Percentiles rank a stretch among this genome's conserved stretches.
Evolutionary conservation across 768 basidiomycete genomes (phyloP).

Genomic region (Termitomyces sp.): DNA sequence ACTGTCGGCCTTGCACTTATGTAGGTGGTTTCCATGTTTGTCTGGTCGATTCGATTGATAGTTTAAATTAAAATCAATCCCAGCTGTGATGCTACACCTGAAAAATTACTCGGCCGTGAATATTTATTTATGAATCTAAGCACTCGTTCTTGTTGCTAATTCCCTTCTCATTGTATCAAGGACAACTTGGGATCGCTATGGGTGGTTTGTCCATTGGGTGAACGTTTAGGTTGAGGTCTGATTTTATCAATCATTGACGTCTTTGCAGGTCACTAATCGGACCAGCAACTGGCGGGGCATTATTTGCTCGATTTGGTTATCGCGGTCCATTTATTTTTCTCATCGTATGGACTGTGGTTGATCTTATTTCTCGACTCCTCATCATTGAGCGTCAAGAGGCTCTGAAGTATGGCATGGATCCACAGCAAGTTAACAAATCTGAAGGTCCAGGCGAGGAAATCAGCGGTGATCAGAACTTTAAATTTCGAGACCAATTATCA

Average conservation of each 20-base stretch:
- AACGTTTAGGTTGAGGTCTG: neutral
- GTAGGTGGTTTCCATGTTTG: slow-evolving; percentile 22
- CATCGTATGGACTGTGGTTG: slow-evolving; percentile 38
- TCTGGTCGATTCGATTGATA: too few relatives aligned
- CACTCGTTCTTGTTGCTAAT: neutral
- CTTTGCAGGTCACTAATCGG: slow-evolving; percentile 42
- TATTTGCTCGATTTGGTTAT: slow-evolving; percentile 52
- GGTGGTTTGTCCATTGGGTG: slow-evolving; percentile 52
- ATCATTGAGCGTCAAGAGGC: slow-evolving; percentile 54
- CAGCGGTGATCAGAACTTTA: neutral
- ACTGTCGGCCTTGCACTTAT: slow-evolving; percentile 57
- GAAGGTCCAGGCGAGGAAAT: neutral
- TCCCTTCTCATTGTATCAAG: slow-evolving; percentile 18
- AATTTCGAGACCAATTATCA: neutral
- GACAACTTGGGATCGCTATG: slow-evolving; percentile 60
- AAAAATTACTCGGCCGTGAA: slow-evolving; percentile 43
- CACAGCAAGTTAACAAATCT: slow-evolving; percentile 13
- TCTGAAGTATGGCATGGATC: slow-evolving; percentile 40
- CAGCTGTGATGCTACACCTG: slow-evolving; percentile 54
- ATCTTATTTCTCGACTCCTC: slow-evolving; percentile 47
- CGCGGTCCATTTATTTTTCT: slow-evolving; percentile 56
- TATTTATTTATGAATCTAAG: neutral
- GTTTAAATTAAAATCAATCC: neutral
- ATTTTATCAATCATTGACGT: slow-evolving; percentile 2
- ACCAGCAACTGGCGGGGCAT: slow-evolving; percentile 49